Base-by-base conservation (phyloP, 1,284 basidiomycete species). In the Cryptococcus jaspeensis region DNA sequence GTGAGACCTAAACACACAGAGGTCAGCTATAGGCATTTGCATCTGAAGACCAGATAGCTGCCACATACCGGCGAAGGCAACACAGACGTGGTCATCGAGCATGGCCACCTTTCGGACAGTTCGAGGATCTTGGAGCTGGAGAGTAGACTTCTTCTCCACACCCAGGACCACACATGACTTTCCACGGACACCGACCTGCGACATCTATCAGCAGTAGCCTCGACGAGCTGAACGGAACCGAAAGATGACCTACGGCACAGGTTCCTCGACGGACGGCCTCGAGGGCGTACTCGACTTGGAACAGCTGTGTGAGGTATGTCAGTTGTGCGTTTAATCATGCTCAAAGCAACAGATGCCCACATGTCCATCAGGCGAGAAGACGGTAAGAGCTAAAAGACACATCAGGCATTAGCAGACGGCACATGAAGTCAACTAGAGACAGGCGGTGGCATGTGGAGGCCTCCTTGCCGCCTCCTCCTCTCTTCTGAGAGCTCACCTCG, bases 61-160 rank as follows among this genome's bases (percentile, higher is more conserved):
- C 15, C 39, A 58, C 25, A n/a, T 67, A 95, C 94, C 95, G 54
- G 96, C 93, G 80, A 99, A 99, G 16, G 95, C 96, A 51, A 99
- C 84, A 75, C 93, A 98, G 60, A 99, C 81, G 75, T 99, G 96
- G 74, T 99, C 95, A 72, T 99, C 96, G 43, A 99, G 81, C 92
- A 98, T 95, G 60, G 92, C 96, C 13, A 98, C 95, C 78, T 99
- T 99, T 58, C 95, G 84, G 16, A 99, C 93, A 1, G 96, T 99
- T 55, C 96, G 84, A 11, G 96, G 90, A 80, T 99, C 96, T 82
- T 99, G 96, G 8, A 99, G 84, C 78, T 99, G 96, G 25, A 98
- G 82, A 16, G 97, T 87, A 0, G 91, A 93, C 80, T 98, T 99
- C 87, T 99, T 99, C 83, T 99, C 96, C 20, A 99, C 96, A 53